A percentile compares a stretch with the other conserved stretches of the same genome.
Evolutionary conservation across 306 rosid species (phyloP).

Genomic region (apple (Malus domestica)): ASM211411v1 NC_041800.1:4263501-4264000

Average conservation of each 20-base stretch:
- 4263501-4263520: no score
- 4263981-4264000: slow-evolving; percentile 53
- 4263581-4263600: neutral
- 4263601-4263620: slow-evolving; percentile 32
- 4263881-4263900: slow-evolving; percentile 37
- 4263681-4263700: slow-evolving; percentile 30
- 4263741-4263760: slow-evolving; percentile 49
- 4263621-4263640: slow-evolving; percentile 46
- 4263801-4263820: slow-evolving; percentile 34
- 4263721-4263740: slow-evolving; percentile 43
- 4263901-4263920: slow-evolving; percentile 44
- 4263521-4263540: neutral
- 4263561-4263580: neutral
- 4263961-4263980: slow-evolving; percentile 38
- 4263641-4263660: slow-evolving; percentile 41
- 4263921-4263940: slow-evolving; percentile 39
- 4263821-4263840: slow-evolving; percentile 38
- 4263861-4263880: slow-evolving; percentile 46
- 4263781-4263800: slow-evolving; percentile 49
- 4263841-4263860: slow-evolving; percentile 40
- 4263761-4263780: slow-evolving; percentile 44
- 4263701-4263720: neutral
- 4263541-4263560: neutral
- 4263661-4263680: slow-evolving; percentile 26
- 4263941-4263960: slow-evolving; percentile 27